Base-by-base conservation (phyloP, 805 yeast genomes). In the Komagataella kurtzmanii region DNA sequence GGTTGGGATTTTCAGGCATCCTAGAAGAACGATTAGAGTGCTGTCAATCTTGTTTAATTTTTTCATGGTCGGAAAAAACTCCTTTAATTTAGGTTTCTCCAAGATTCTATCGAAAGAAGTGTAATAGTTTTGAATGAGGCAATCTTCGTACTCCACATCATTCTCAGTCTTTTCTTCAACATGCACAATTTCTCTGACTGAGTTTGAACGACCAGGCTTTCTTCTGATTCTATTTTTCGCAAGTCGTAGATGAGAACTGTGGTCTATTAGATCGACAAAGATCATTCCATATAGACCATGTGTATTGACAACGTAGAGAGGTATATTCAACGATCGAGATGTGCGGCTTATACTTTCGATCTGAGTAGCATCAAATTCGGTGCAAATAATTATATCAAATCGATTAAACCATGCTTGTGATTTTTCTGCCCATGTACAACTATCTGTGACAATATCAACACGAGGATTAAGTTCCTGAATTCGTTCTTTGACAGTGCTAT, bases 201-300 rank as follows among this genome's bases (percentile, higher is more conserved):
- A 12, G 76, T 64, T 61, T 49, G 71, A 66, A 3, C 68, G 65
- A 3, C 89, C 91, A 6, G 76, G 54, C 50, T 70, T 67, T 10
- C 85, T 76, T n/a, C 75, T 62, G 7, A 69, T 61, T 19, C 71
- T 67, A 46, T 79, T 76, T 52, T 70, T 74, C 48, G 76, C 77
- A 51, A 73, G 75, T 45, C 77, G 80, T 48, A 76, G 74, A 3
- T 65, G 67, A 2, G 87, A 73, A 36, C 72, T 70, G 65, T 87
- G 88, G 48, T 71, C 63, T 8, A 88, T 76, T 54, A 91, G 71
- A 65, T 93, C 99, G 3, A 81, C 80, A 61, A 90, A 83, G 1
- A 88, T 75, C 59, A 79, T 86, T 1, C 96, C 96, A 63, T 77
- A 88, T 61, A 90, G 68, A 0, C 99, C 99, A 63, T 84, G 84